Evolutionary conservation across 1,284 basidiomycete genomes (phyloP).

Genomic region (Ceratobasidium sp.): DNA sequence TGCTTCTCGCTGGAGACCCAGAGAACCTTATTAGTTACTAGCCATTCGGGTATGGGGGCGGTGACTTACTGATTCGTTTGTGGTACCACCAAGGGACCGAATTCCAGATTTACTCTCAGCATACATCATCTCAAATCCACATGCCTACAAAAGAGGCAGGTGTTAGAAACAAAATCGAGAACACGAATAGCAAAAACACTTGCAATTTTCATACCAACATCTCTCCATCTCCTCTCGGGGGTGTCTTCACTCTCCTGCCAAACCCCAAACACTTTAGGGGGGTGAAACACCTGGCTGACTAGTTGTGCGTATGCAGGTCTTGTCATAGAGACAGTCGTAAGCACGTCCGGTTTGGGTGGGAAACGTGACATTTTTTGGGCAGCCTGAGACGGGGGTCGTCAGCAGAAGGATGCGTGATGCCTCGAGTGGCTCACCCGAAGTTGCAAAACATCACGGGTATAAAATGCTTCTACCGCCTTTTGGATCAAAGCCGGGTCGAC

Average conservation of each 20-base stretch:
- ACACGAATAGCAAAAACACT: conserved; percentile 44
- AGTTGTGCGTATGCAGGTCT: conserved; percentile 93
- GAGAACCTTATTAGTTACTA: conserved; percentile 21
- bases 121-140: conserved; percentile 94
- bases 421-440: conserved; percentile 67
- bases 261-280: conserved; percentile 87
- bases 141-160: conserved; percentile 63
- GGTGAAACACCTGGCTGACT: conserved; percentile 87
- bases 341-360: conserved; percentile 69
- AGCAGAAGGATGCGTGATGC: background rate
- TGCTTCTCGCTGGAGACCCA: conserved; percentile 58
- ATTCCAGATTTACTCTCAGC: conserved; percentile 72
- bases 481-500: conserved; percentile 77
- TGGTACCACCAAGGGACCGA: conserved; percentile 1
- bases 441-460: conserved; percentile 88
- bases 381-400: conserved; percentile 58
- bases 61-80: conserved; percentile 63
- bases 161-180: background rate
- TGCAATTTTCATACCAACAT: conserved; percentile 90
- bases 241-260: conserved; percentile 70
- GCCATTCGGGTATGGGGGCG: conserved; percentile 26
- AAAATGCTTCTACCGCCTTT: conserved; percentile 87
- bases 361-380: conserved; percentile 90
- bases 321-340: conserved; percentile 76
- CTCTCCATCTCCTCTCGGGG: conserved; percentile 74